Conservation (phyloP, 345 rosid species). For the Psidium guajava region DNA sequence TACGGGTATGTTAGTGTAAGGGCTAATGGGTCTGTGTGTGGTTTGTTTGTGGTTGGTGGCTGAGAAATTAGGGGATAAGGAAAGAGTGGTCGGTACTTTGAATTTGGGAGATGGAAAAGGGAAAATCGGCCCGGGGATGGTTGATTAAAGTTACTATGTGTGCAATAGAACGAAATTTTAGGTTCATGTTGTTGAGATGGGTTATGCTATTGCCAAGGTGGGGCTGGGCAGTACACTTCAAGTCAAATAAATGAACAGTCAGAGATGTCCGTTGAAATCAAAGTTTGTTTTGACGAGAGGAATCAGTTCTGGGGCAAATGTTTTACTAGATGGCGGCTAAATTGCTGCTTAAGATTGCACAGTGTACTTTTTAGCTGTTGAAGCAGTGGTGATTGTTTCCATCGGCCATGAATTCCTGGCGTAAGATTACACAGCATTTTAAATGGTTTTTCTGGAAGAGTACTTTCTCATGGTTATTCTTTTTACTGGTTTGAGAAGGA, state of each 20-base stretch:
- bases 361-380: not conserved
- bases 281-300: not conserved
- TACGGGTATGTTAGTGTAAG: not conserved
- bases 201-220: not conserved
- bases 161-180: not conserved
- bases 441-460: not conserved
- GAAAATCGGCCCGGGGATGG: not conserved
- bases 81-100: not conserved
- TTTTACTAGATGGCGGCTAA: not conserved
- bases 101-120: not conserved
- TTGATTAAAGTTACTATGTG: not conserved
- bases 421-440: not conserved
- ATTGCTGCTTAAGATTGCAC: not conserved
- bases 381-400: not conserved
- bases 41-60: not conserved
- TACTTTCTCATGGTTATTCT: not conserved
- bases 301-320: not conserved
- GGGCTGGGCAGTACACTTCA: not conserved
- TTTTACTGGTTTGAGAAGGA: not conserved
- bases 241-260: not conserved
- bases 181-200: not conserved
- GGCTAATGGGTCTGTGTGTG: not conserved
- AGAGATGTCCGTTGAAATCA: not conserved
- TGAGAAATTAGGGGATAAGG: not conserved
- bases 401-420: not conserved